These are phyloP conservation scores for Dactylellina haptotyla DNA, from an alignment of 2,329 filamentous ascomycete species.

Conservation along the genomic window DNA sequence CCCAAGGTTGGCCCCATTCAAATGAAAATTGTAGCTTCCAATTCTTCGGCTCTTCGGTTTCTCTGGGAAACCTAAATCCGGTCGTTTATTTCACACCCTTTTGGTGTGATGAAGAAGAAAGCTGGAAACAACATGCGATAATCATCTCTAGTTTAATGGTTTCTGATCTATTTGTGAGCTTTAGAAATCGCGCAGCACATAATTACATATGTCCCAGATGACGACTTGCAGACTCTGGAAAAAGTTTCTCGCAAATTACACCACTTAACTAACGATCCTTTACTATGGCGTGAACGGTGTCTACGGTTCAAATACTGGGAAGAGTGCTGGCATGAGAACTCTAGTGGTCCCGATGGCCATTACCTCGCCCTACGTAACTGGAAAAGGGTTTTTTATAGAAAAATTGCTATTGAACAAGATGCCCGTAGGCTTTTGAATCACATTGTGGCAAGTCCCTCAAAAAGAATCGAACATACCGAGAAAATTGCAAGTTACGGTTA, in stretches of 20 bases:
- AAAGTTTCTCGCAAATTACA: constrained; percentile 72
- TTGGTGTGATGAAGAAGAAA: neutral
- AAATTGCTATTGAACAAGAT: constrained; percentile 67
- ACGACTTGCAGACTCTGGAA: constrained; percentile 67
- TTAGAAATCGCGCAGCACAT: constrained; percentile 88
- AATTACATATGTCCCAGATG: constrained; percentile 70
- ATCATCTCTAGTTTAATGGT: neutral
- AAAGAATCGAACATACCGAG: constrained; percentile 75
- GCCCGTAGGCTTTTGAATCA: constrained; percentile 71
- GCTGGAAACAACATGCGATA: neutral
- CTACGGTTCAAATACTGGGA: constrained; percentile 80
- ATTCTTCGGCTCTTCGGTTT: neutral
- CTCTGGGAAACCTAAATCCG: neutral
- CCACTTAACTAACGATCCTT: constrained; percentile 73
- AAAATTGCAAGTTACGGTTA: constrained; percentile 78
- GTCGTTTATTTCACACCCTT: neutral
- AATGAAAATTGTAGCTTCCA: neutral
- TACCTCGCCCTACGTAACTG: constrained; percentile 73
- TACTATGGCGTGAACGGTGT: constrained; percentile 85
- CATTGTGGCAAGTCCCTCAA: constrained; percentile 76
- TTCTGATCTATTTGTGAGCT: constrained; percentile 64
- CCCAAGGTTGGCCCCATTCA: constrained; percentile 37
- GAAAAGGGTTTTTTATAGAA: constrained; percentile 74
- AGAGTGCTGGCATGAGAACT: constrained; percentile 18
- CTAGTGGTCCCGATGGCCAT: constrained; percentile 66